phyloP scores from a whole-genome alignment of 768 basidiomycete species.

The Pulveroboletus sp. region DNA sequence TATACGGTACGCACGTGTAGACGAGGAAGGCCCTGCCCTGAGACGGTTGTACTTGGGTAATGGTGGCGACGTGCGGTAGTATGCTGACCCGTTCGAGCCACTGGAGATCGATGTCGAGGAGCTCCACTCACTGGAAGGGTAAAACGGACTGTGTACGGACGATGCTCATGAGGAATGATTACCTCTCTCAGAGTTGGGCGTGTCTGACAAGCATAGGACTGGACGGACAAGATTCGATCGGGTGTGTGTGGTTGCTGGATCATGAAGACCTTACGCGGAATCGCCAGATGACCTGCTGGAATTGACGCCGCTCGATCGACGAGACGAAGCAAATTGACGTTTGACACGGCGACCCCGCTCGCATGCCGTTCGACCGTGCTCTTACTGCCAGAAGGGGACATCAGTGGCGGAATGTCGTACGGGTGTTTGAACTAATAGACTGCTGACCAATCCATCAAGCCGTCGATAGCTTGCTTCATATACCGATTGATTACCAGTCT shows the following conservation, averaged over 20 bases:
- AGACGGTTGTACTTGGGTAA: constrained; percentile 72
- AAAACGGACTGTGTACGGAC: constrained; percentile 80
- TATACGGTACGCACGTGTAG: constrained; percentile 71
- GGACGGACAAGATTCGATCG: constrained; percentile 54
- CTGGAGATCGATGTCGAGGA: constrained; percentile 69
- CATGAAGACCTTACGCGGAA: constrained; percentile 42
- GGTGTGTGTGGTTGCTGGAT: constrained; percentile 53
- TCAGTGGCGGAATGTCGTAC: too few relatives aligned
- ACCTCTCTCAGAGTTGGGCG: constrained; percentile 83
- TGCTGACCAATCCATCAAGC: too few relatives aligned
- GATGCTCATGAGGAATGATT: constrained; percentile 78
- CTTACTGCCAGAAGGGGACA: constrained; percentile 30
- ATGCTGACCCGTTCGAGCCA: constrained; percentile 69
- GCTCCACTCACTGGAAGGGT: constrained; percentile 46
- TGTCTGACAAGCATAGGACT: constrained; percentile 75
- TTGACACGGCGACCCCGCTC: constrained; percentile 56
- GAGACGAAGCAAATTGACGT: constrained; percentile 72
- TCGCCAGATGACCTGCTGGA: constrained; percentile 67
- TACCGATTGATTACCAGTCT: too few relatives aligned
- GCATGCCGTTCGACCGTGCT: constrained; percentile 48
- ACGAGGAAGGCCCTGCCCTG: constrained; percentile 74
- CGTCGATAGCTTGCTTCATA: too few relatives aligned
- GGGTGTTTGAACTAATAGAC: too few relatives aligned
- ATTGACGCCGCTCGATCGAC: constrained; percentile 88
- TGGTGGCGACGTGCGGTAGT: constrained; percentile 68